Percentiles rank a stretch among this genome's conserved stretches.
These are phyloP conservation scores for Flammula alnicola DNA, from an alignment of 1,284 basidiomycete species.

Conservation along the genomic window DNA sequence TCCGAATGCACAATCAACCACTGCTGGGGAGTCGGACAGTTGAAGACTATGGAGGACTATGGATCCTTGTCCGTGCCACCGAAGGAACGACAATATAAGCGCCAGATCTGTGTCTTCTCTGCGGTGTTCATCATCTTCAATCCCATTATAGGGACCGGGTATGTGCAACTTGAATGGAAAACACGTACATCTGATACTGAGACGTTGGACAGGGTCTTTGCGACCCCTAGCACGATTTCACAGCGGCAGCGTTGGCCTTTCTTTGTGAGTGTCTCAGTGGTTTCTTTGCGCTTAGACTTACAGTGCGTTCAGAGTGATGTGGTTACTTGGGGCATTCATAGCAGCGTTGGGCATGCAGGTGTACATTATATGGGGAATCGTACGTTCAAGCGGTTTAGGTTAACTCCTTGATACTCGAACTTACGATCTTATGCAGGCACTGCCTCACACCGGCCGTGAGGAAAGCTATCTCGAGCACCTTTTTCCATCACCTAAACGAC, in stretches of 20 bases:
- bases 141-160: slow-evolving; percentile 46
- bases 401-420: not conserved
- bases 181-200: not conserved
- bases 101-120: slow-evolving; percentile 38
- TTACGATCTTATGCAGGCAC: slow-evolving; percentile 20
- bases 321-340: slow-evolving; percentile 35
- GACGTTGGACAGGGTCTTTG: slow-evolving; percentile 32
- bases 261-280: slow-evolving; percentile 21
- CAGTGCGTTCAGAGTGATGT: slow-evolving; percentile 29
- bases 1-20: no score
- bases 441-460: slow-evolving; percentile 37
- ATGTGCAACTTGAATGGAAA: slow-evolving; percentile 8
- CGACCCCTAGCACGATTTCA: slow-evolving; percentile 37
- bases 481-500: slow-evolving; percentile 34
- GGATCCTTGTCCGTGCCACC: no score
- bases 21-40: no score
- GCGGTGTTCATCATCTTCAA: slow-evolving; percentile 46
- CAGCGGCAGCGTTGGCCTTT: slow-evolving; percentile 34
- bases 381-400: slow-evolving; percentile 16
- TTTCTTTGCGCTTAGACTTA: not conserved
- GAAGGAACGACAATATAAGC: no score
- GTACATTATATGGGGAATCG: slow-evolving; percentile 34
- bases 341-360: slow-evolving; percentile 35
- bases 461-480: slow-evolving; percentile 42
- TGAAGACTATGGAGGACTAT: no score